Evolutionary conservation across 495 filamentous ascomycete species (phyloP).

Genomic region (Haplographium delicatum): DNA sequence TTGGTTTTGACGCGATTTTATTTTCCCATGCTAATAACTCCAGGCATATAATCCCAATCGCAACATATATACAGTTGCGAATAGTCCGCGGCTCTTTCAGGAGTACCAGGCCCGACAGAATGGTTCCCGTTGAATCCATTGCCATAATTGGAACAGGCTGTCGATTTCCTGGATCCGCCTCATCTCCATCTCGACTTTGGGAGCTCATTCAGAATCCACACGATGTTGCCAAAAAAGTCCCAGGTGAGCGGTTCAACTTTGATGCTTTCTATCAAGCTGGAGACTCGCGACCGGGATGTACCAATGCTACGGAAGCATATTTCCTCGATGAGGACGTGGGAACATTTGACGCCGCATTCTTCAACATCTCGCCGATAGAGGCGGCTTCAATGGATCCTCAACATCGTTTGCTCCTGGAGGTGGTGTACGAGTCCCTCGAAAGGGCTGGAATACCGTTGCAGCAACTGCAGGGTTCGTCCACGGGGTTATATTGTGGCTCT

Average conservation of each 20-base stretch:
- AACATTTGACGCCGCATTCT: constrained; percentile 54
- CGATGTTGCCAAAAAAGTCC: constrained; percentile 29
- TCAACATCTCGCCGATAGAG: constrained; percentile 51
- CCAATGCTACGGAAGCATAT: constrained; percentile 27
- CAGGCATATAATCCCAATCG: no score
- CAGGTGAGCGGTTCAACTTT: constrained; percentile 47
- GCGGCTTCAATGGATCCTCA: constrained; percentile 56
- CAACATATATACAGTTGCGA: no score
- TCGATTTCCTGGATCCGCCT: constrained; percentile 53
- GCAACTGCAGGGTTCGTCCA: constrained; percentile 13
- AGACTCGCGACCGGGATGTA: constrained; percentile 6
- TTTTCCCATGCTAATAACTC: no score
- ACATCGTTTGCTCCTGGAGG: constrained; percentile 50
- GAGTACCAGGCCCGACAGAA: no score
- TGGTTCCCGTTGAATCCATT: constrained; percentile 50
- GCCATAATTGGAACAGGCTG: constrained; percentile 57
- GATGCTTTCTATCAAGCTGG: constrained; percentile 42
- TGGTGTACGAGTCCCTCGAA: constrained; percentile 53
- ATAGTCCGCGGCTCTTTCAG: no score
- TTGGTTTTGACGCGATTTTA: no score
- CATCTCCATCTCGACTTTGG: constrained; percentile 50
- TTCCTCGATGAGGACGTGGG: constrained; percentile 47
- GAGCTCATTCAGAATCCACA: constrained; percentile 36
- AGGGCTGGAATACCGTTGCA: constrained; percentile 40
- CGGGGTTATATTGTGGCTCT: neutral